These are phyloP conservation scores for Fusarium acutatum DNA, from an alignment of 2,329 filamentous ascomycete genomes.

Conservation along the genomic window DNA sequence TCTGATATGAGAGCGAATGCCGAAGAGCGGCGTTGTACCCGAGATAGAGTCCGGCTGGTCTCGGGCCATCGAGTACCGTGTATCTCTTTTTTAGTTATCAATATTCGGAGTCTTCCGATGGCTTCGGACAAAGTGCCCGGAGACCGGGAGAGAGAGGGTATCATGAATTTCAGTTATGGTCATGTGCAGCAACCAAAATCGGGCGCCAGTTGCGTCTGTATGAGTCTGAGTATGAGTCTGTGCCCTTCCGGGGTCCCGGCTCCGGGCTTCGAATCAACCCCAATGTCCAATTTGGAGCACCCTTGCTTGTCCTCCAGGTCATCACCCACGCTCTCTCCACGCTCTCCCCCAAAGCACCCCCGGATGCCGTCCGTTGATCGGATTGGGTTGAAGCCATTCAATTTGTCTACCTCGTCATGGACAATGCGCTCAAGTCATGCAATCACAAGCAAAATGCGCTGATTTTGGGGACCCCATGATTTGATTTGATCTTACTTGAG, in stretches of 20 bases:
- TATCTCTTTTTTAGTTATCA: not conserved
- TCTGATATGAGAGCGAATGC: constrained; percentile 14
- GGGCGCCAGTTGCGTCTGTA: not conserved
- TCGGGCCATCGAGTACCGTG: constrained; percentile 15
- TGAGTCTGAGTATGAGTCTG: not conserved
- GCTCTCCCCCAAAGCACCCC: constrained; percentile 12
- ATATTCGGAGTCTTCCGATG: constrained; percentile 16
- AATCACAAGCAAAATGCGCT: constrained; percentile 38
- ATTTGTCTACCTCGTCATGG: constrained; percentile 28
- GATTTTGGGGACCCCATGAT: constrained; percentile 27
- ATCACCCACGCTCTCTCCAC: constrained; percentile 22
- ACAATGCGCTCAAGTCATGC: constrained; percentile 37
- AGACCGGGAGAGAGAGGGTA: not conserved
- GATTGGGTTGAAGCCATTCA: constrained; percentile 24
- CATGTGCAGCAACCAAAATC: constrained; percentile 7
- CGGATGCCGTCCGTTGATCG: constrained; percentile 16
- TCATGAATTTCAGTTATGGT: constrained; percentile 3
- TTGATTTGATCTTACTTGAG: constrained; percentile 13
- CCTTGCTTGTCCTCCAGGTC: constrained; percentile 26
- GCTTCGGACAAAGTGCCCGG: constrained; percentile 21
- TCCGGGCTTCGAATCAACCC: constrained; percentile 24
- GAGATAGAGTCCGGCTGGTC: constrained; percentile 19
- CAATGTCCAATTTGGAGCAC: constrained; percentile 24
- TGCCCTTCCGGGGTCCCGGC: constrained; percentile 36
- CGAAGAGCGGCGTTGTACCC: constrained; percentile 16